These are phyloP conservation scores for Lentinus polychrous DNA, from an alignment of 1,284 basidiomycete species.

Conservation along the genomic window DNA sequence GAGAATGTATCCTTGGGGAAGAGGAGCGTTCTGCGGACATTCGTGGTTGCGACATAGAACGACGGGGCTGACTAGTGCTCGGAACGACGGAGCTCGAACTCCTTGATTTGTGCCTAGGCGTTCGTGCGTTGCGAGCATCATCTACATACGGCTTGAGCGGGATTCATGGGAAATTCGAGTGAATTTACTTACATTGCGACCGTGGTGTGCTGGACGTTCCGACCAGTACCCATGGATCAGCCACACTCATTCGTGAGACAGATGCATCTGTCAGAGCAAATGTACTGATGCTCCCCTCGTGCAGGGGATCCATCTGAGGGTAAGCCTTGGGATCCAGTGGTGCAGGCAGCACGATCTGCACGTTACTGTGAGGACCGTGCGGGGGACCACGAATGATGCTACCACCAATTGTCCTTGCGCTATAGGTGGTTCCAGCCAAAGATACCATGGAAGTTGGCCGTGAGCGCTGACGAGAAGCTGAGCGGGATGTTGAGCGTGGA, in stretches of 20 bases:
- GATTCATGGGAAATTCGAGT: background rate
- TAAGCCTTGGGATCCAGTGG: conserved; percentile 39
- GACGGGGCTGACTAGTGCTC: background rate
- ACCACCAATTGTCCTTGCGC: conserved; percentile 16
- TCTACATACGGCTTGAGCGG: background rate
- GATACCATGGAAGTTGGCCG: conserved; percentile 34
- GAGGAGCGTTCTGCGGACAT: background rate
- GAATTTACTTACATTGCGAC: background rate
- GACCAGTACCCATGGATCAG: conserved; percentile 24
- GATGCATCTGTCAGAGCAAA: conserved; percentile 4
- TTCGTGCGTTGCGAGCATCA: too few species aligned
- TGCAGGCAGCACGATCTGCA: conserved; percentile 56
- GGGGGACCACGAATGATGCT: conserved; percentile 12
- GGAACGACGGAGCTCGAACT: background rate
- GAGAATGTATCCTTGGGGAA: conserved; percentile 9
- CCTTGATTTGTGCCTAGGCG: too few species aligned
- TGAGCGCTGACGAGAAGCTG: conserved; percentile 13
- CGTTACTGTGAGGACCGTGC: conserved; percentile 36
- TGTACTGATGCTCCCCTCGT: background rate
- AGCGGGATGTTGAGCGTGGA: conserved; percentile 15
- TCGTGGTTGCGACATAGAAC: conserved; percentile 3
- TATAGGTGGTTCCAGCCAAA: conserved; percentile 26
- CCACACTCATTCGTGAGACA: conserved; percentile 16
- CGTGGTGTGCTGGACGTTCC: conserved; percentile 9
- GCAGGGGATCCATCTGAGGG: conserved; percentile 14